These are phyloP conservation scores for Aegle marmelos DNA, from an alignment of 345 rosid genomes.

Conservation along the genomic window DNA sequence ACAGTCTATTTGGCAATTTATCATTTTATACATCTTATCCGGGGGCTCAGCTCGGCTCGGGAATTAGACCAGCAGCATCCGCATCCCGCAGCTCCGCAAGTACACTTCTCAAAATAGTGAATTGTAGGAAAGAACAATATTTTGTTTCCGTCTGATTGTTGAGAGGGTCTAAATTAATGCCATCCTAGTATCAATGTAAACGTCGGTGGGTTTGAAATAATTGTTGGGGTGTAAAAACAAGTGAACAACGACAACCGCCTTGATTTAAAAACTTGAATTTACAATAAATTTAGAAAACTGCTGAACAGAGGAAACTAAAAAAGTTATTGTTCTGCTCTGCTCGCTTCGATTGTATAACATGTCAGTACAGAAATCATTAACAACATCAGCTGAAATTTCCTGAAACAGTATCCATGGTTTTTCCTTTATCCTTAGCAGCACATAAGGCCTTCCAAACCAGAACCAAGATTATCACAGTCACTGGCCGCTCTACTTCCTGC, in stretches of 20 bases:
- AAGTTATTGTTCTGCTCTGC: too few relatives aligned
- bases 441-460: conserved; percentile 30
- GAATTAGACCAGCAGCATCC: background rate
- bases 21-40: background rate
- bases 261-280: too few relatives aligned
- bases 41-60: background rate
- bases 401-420: background rate
- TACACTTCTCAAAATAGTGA: too few relatives aligned
- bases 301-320: too few relatives aligned
- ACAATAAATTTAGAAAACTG: too few relatives aligned
- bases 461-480: conserved; percentile 15
- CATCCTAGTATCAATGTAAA: too few relatives aligned
- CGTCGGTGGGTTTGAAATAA: too few relatives aligned
- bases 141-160: too few relatives aligned
- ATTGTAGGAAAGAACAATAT: too few relatives aligned
- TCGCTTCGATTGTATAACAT: background rate
- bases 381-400: background rate
- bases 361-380: background rate
- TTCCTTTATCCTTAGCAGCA: background rate
- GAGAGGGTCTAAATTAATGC: too few relatives aligned
- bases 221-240: too few relatives aligned
- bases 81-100: background rate
- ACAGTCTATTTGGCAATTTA: background rate
- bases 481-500: conserved; percentile 25
- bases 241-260: too few relatives aligned